phyloP scores from a whole-genome alignment of 2,329 filamentous ascomycete species.

The Pleomassaria siparia region DNA sequence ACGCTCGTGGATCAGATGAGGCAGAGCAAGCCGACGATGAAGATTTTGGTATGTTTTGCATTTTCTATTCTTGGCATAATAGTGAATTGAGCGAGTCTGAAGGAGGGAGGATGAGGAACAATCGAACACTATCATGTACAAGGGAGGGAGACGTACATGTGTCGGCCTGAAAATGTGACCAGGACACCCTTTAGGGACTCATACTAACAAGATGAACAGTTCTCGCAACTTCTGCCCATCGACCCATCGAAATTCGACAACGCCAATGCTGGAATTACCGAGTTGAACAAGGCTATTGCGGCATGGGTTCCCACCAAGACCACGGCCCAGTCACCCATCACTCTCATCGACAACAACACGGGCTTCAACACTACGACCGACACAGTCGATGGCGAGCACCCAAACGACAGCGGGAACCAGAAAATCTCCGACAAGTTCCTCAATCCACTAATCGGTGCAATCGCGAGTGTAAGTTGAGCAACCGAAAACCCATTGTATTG shows the following conservation, averaged over 20 bases:
- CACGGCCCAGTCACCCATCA: slow-evolving; percentile 24
- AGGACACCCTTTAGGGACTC: background rate
- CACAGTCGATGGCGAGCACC: slow-evolving; percentile 38
- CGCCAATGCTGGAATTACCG: slow-evolving; percentile 21
- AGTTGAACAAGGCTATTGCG: slow-evolving; percentile 15
- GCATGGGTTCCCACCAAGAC: slow-evolving; percentile 22
- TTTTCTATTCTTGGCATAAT: background rate
- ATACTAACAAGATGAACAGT: slow-evolving; percentile 5
- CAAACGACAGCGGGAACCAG: slow-evolving; percentile 31
- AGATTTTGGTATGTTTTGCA: slow-evolving; percentile 38
- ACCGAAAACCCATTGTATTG: background rate
- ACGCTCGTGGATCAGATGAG: slow-evolving; percentile 48
- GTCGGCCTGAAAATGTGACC: background rate
- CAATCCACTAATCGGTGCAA: slow-evolving; percentile 18
- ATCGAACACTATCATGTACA: too few species aligned
- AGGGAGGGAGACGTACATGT: too few species aligned
- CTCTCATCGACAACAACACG: slow-evolving; percentile 31
- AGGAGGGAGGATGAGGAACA: too few species aligned
- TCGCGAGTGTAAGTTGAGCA: slow-evolving; percentile 13
- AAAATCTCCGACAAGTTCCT: slow-evolving; percentile 35
- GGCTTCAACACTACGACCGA: slow-evolving; percentile 34
- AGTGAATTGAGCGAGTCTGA: too few species aligned
- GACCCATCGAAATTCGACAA: slow-evolving; percentile 24
- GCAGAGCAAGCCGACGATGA: slow-evolving; percentile 43
- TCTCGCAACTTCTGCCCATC: slow-evolving; percentile 31